Evolutionary conservation across 257 asterid species (phyloP), one percentile per base, ranked within the genome.

Genomic region (Eustoma russellianum): DNA sequence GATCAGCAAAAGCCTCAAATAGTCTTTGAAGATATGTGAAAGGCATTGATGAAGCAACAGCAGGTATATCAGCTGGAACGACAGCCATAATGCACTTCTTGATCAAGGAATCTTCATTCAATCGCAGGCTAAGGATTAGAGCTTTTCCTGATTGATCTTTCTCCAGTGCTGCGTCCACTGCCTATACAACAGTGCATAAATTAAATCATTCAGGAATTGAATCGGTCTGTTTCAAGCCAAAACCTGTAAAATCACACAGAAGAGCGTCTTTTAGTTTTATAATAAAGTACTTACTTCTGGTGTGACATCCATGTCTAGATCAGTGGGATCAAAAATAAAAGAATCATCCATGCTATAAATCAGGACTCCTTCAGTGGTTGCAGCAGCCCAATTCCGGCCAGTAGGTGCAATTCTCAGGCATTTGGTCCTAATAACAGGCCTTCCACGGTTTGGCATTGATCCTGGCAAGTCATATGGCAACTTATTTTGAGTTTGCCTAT

Each of bases 371-470:
- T 92, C 98, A 18, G 97, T 88, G 38, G 98, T 92, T 56, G 98
- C 98, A 56, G 98, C 98, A 48, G 98, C 93, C 95, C 95, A 92
- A 66, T 78, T 88, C 59, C 95, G 80, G 48, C 98, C 98, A 44
- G 98, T 92, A n/a, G 97, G 98, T 48, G 98, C 84, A 56, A 92
- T 85, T 68, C 80, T 85, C 67, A 92, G 74, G 76, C 94, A 85
- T 78, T 83, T 92, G 41, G 98, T 77, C 57, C 94, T 80, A 48
- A 88, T 68, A 62, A 83, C 64, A 19, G 98, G 86, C 73, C 95
- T 82, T 55, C 95, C 98, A 18, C 67, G 71, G 71, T 92, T 92
- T 60, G 95, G 94, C 93, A 79, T 64, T 52, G 98, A 77, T 52
- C 98, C 98, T 2, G 98, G 98, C 51, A 92, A 77, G 78, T 92